A percentile compares a stretch with the other conserved stretches of the same genome.
Evolutionary conservation across 2,329 filamentous ascomycete genomes (phyloP).

Genomic region (Colletotrichum coccodes): DNA sequence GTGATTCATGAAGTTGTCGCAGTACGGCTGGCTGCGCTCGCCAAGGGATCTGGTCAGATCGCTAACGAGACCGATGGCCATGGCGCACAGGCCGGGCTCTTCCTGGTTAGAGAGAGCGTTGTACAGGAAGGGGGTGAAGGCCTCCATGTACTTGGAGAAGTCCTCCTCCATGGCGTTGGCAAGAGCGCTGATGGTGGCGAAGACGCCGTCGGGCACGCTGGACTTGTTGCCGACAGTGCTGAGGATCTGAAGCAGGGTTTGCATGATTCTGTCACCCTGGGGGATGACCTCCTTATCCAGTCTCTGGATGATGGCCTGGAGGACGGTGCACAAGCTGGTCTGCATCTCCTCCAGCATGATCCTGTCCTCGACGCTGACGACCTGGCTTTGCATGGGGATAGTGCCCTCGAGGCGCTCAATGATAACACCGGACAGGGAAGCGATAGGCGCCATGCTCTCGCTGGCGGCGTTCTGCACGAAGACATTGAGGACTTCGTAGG

Average conservation of each 20-base stretch:
- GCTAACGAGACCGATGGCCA: slow-evolving; percentile 97
- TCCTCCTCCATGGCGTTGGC: slow-evolving; percentile 91
- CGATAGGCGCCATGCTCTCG: slow-evolving; percentile 84
- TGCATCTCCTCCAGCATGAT: slow-evolving; percentile 98
- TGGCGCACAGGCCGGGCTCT: slow-evolving; percentile 91
- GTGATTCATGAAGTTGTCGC: slow-evolving; percentile 98
- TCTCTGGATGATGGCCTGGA: slow-evolving; percentile 90
- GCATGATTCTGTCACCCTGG: slow-evolving; percentile 94
- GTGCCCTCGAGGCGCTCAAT: slow-evolving; percentile 93
- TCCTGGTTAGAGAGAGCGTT: slow-evolving; percentile 96
- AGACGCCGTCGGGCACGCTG: slow-evolving; percentile 92
- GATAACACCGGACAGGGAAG: slow-evolving; percentile 85
- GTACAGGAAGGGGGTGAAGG: slow-evolving; percentile 91
- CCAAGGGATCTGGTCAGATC: slow-evolving; percentile 94
- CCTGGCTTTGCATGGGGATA: slow-evolving; percentile 87
- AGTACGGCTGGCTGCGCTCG: slow-evolving; percentile 91
- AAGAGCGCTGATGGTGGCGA: slow-evolving; percentile 91
- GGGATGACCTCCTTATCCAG: slow-evolving; percentile 92
- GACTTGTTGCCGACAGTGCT: slow-evolving; percentile 84
- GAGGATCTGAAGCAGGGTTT: slow-evolving; percentile 84
- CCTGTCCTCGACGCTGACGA: slow-evolving; percentile 96
- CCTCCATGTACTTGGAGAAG: slow-evolving; percentile 97
- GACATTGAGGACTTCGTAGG: slow-evolving; percentile 95
- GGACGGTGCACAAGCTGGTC: slow-evolving; percentile 90
- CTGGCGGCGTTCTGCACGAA: slow-evolving; percentile 92